Evolutionary conservation across 192 early-diverging fungal genomes (phyloP).

Genomic region (Linnemannia hyalina): DNA sequence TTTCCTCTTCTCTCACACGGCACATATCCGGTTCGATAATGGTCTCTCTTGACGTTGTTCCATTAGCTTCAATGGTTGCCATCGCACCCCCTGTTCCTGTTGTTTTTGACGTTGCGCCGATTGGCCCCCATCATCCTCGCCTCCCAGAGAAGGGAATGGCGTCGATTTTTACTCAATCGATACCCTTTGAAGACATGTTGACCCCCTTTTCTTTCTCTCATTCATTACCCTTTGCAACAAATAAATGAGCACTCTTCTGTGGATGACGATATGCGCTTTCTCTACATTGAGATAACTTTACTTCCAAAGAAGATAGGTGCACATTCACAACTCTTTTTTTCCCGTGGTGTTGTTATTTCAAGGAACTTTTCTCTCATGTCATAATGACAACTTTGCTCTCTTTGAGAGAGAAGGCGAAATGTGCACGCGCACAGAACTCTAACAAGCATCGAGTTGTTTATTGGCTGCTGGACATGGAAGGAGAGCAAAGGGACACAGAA

Average conservation of each 20-base stretch:
- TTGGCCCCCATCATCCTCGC: neutral
- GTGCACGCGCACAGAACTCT: neutral
- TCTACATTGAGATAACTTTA: too few species aligned
- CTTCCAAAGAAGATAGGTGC: too few species aligned
- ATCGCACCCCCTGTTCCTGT: neutral
- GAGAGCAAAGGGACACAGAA: neutral
- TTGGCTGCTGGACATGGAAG: neutral
- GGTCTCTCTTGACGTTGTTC: neutral
- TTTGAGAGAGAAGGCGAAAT: neutral
- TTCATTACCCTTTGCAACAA: too few species aligned
- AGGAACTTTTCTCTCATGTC: neutral
- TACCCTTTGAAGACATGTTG: neutral
- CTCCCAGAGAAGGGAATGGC: neutral
- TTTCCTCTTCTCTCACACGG: too few species aligned
- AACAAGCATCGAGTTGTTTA: neutral
- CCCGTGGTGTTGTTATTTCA: neutral
- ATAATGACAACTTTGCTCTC: neutral
- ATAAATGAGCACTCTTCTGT: too few species aligned
- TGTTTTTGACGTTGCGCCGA: neutral
- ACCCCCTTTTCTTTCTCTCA: too few species aligned
- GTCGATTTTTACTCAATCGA: neutral
- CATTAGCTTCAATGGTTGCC: neutral
- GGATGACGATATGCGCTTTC: too few species aligned
- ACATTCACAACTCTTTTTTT: neutral
- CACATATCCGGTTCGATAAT: neutral